A percentile compares a stretch with the other conserved stretches of the same genome.
Conservation (phyloP, 2,329 filamentous ascomycete genomes). For the Claviceps pazoutovae region DNA sequence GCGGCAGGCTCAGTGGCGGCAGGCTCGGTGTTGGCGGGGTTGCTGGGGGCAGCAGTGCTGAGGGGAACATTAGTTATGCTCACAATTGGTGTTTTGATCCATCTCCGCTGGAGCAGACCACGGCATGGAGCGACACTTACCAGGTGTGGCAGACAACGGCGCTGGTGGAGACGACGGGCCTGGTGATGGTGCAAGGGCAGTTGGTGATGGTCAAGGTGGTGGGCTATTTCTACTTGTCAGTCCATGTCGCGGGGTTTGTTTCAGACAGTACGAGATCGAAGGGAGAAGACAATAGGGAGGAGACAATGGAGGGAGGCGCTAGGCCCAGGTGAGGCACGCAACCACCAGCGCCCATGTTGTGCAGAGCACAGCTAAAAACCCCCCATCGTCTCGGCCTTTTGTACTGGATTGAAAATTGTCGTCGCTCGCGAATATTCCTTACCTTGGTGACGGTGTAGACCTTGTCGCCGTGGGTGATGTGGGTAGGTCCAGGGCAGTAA, state of each 20-base stretch:
- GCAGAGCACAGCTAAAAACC: background rate
- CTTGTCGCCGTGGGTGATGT: slow-evolving; percentile 46
- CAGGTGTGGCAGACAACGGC: slow-evolving; percentile 40
- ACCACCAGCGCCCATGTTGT: no score
- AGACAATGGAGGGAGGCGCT: no score
- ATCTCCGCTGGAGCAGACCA: background rate
- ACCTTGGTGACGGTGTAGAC: slow-evolving; percentile 58
- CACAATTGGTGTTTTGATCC: no score
- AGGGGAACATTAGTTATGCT: background rate
- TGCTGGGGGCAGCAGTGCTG: background rate
- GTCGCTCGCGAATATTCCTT: slow-evolving; percentile 12
- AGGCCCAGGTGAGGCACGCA: no score
- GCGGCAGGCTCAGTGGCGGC: background rate
- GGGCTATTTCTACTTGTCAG: slow-evolving; percentile 25
- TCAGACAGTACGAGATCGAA: background rate
- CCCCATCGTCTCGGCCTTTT: background rate
- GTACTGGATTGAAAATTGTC: no score
- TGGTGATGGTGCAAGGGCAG: slow-evolving; percentile 56
- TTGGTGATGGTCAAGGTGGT: slow-evolving; percentile 58
- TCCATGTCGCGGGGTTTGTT: background rate
- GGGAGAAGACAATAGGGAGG: no score
- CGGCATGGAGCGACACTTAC: slow-evolving; percentile 21
- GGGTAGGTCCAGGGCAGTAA: slow-evolving; percentile 56
- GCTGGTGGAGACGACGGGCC: slow-evolving; percentile 39
- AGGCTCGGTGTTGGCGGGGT: background rate